Evolutionary conservation across 768 basidiomycete species (phyloP), one percentile per base, ranked within the genome.

Genomic region (Leccinellum rugosiceps): DNA sequence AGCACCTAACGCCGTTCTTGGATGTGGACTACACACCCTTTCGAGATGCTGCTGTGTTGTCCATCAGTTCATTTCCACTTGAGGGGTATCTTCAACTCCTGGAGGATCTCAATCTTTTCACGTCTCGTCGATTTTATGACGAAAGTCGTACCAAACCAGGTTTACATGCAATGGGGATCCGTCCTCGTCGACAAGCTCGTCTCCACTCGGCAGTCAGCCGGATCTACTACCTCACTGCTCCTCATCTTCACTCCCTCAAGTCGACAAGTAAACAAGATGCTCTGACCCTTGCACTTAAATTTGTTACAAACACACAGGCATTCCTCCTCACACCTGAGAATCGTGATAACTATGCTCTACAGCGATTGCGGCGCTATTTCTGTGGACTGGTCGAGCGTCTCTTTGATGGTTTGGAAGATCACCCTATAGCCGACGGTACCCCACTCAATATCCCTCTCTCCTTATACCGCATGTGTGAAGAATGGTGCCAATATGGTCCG

Each of bases 401-500:
- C 10, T 93, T 94, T 58, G 88, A 92, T 61, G 88, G 83, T 14
- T 73, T 90, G 30, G 80, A 85, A 3, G 78, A 78, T 32, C 76
- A 92, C 28, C 85, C 86, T 50, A 86, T 89, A 57, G 83, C 85
- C 1, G 92, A 94, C 52, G 79, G 86, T 67, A 83, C 90, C 52
- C 85, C 89, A 2, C 76, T 80, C 5, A 83, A 89, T 56, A 86
- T 86, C 76, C 85, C 92, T 65, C 79, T 94, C 7, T 80, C 87
- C 3, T 73, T 96, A 31, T 96, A 91, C 72, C 84, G 87, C 32
- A 76, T 93, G 38, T 94, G 92, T 63, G 92, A 95, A 71, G 92
- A 94, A 65, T 97, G 94, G 94, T 96, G 94, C 70, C 86, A 92
- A 65, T 77, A 89, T 47, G 94, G 92, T 6, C 80, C 84, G 30